A percentile compares a stretch with the other conserved stretches of the same genome.
Evolutionary conservation across 805 yeast species (phyloP).

Genomic region (Peterozyma xylosa): DNA sequence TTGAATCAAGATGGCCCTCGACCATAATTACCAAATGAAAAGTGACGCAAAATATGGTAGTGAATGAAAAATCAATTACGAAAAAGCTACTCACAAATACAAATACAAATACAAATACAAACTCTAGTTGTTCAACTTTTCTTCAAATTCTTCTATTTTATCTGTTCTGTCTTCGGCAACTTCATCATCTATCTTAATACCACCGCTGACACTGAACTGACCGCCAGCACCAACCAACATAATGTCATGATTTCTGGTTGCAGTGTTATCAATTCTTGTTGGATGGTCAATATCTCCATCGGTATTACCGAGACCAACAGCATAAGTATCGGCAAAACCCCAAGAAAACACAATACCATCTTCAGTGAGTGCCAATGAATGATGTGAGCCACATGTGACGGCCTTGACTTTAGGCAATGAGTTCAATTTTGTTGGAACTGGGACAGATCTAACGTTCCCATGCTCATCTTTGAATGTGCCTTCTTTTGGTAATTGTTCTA

Average conservation of each 20-base stretch:
- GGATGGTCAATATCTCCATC: conserved; percentile 86
- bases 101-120: no score
- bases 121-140: conserved; percentile 9
- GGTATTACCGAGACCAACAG: conserved; percentile 82
- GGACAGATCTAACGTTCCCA: conserved; percentile 78
- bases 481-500: conserved; percentile 57
- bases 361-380: conserved; percentile 75
- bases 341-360: conserved; percentile 88
- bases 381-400: conserved; percentile 86
- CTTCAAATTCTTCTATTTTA: conserved; percentile 44
- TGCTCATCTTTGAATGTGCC: conserved; percentile 68
- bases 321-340: conserved; percentile 98
- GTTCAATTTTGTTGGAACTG: conserved; percentile 67
- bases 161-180: conserved; percentile 44
- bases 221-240: conserved; percentile 87
- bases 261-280: conserved; percentile 87
- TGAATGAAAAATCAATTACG: no score
- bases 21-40: no score
- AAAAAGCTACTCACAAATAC: no score
- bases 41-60: no score
- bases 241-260: conserved; percentile 76
- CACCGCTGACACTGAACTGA: conserved; percentile 88
- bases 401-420: conserved; percentile 48
- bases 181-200: conserved; percentile 51
- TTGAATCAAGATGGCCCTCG: no score